Evolutionary conservation across 106 monocot genomes (phyloP).

Genomic region (Cymbidium sinense): DNA sequence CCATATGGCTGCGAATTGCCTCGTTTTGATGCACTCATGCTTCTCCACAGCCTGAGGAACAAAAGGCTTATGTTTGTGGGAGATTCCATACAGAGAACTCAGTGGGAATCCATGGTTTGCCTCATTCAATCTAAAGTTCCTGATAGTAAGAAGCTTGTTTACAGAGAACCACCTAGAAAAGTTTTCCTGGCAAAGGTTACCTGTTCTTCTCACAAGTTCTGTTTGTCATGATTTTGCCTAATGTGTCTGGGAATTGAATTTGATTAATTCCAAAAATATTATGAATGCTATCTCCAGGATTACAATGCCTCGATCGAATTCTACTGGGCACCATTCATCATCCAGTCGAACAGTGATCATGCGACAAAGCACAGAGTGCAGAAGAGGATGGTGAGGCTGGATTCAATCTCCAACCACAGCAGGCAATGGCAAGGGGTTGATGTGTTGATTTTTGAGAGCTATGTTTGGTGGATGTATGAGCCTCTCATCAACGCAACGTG

Average conservation of each 20-base stretch:
- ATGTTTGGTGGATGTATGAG: conserved; percentile 38
- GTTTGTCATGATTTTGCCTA: no score
- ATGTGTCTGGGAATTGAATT: no score
- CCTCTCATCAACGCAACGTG: conserved; percentile 43
- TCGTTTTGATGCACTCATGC: conserved; percentile 20
- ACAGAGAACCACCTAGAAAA: conserved; percentile 29
- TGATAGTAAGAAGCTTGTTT: conserved; percentile 18
- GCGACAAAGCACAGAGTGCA: conserved; percentile 36
- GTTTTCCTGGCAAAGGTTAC: conserved; percentile 29
- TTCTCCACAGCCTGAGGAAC: conserved; percentile 27
- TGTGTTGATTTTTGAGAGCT: conserved; percentile 38
- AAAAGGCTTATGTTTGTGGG: conserved; percentile 46
- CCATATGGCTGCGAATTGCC: conserved; percentile 27
- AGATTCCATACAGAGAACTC: conserved; percentile 42
- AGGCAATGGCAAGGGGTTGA: conserved; percentile 24
- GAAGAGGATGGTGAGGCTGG: conserved; percentile 31
- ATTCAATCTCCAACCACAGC: conserved; percentile 28
- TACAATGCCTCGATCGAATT: conserved; percentile 41
- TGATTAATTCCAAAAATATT: no score
- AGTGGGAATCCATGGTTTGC: conserved; percentile 57
- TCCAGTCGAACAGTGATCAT: conserved; percentile 33
- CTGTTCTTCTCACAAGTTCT: no score
- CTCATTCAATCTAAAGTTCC: conserved; percentile 27
- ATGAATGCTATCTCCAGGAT: conserved; percentile 6
- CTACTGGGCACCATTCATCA: conserved; percentile 38